Evolutionary conservation across 371 early-diverging fungal genomes (phyloP).

Genomic region (Mortierella sp.): DNA sequence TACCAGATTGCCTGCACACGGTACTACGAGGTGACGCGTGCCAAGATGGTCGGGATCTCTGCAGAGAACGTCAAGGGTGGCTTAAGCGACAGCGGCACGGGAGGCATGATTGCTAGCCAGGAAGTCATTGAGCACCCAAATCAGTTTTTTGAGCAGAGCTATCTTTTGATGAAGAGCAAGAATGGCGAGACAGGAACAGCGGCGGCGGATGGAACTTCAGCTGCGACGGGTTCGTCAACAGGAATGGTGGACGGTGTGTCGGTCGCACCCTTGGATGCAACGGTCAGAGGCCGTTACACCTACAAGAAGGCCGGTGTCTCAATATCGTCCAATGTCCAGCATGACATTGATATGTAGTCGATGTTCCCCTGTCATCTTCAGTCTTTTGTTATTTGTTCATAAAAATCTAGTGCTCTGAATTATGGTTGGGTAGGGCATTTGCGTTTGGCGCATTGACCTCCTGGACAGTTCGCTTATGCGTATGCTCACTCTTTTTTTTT

Average conservation of each 20-base stretch:
- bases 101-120: conserved; percentile 57
- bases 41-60: conserved; percentile 51
- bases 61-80: conserved; percentile 40
- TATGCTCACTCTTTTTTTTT: no score
- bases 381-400: no score
- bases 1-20: conserved; percentile 96
- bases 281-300: conserved; percentile 40
- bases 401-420: no score
- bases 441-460: no score
- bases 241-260: conserved; percentile 10
- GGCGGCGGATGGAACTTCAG: not conserved
- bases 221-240: not conserved
- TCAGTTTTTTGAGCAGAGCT: conserved; percentile 90
- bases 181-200: not conserved
- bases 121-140: conserved; percentile 93
- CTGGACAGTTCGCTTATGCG: no score
- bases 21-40: conserved; percentile 83
- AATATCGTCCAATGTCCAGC: conserved; percentile 14
- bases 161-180: conserved; percentile 31
- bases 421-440: no score
- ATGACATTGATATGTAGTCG: conserved; percentile 35
- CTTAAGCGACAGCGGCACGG: conserved; percentile 46
- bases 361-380: not conserved
- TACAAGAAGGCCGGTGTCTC: conserved; percentile 41
- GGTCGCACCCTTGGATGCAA: conserved; percentile 22